Evolutionary conservation across 768 basidiomycete genomes (phyloP).

Genomic region (Tulasnella sp.): DNA sequence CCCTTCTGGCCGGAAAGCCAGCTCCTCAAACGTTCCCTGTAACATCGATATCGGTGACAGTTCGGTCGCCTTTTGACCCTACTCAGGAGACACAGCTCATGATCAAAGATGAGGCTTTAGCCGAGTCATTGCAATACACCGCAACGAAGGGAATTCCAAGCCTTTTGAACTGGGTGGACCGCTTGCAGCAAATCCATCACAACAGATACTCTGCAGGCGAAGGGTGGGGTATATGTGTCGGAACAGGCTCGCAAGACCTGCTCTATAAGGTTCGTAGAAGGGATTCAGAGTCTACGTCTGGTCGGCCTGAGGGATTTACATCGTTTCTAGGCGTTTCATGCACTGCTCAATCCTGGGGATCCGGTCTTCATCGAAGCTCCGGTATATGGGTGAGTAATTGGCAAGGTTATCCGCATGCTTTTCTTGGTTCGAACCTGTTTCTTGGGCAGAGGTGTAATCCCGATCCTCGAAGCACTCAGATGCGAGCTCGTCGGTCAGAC

Average conservation of each 20-base stretch:
- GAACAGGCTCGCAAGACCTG: constrained; percentile 84
- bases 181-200: constrained; percentile 69
- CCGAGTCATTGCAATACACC: constrained; percentile 68
- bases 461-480: constrained; percentile 55
- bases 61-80: constrained; percentile 48
- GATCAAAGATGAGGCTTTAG: constrained; percentile 58
- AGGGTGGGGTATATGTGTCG: constrained; percentile 75
- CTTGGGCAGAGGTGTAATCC: constrained; percentile 56
- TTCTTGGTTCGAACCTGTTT: background rate
- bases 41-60: constrained; percentile 66
- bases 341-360: constrained; percentile 75
- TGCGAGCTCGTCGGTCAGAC: constrained; percentile 58
- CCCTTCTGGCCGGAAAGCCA: constrained; percentile 86
- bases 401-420: constrained; percentile 8
- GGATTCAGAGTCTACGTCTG: background rate
- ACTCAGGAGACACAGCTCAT: constrained; percentile 49
- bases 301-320: background rate
- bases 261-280: constrained; percentile 61
- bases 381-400: constrained; percentile 48
- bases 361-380: constrained; percentile 77
- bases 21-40: constrained; percentile 90
- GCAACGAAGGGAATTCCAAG: constrained; percentile 63
- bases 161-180: constrained; percentile 65
- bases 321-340: constrained; percentile 56
- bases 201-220: constrained; percentile 51